Base-by-base conservation (phyloP, 495 filamentous ascomycete species). In the Penicillium cosmopolitanum region DNA sequence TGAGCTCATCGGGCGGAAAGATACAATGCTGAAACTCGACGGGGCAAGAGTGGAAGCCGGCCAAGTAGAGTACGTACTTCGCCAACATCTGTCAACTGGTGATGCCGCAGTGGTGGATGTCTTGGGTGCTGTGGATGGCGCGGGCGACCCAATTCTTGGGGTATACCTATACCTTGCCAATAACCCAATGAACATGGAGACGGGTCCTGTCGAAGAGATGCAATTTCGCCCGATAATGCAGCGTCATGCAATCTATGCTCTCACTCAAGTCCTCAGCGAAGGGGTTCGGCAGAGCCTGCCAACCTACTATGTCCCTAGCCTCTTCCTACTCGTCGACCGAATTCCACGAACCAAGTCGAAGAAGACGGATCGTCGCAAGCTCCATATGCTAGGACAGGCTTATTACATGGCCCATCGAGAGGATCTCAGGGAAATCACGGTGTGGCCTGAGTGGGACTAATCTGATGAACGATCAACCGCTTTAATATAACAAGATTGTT, bases 1-100 rank as follows among this genome's bases (percentile, higher is more conserved):
- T 51, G 84, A 89, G 50, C 90, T 92, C 52, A 69, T 90, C 9
- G 91, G 91, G 2, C 82, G 91, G 11, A 85, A 84, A 2, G 91
- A 96, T 65, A 87, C 90, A 55, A 88, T 94, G 70, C 82, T 93
- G 23, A 96, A 96, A 67, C 79, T 96, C 0, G 80, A 90, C 11
- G 91, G 91, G 0, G 89, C 91, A 58, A 79, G 91, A 7, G 77
- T 96, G 0, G 90, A 96, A 64, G 84, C 91, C 54, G 83, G 83
- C 2, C 90, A 96, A 70, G 91, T 96, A 59, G 72, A 74, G 42
- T 68, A 68, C 33, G 57, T 68, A 2, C 46, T 69, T 1, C 60
- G 65, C 0, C 54, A 53, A 1, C 46, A 50, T 5, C 55, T 73
- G 0, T 57, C 62, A 0, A 33, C 60, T 0, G 62, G 58, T 0